A percentile compares a stretch with the other conserved stretches of the same genome.
phyloP scores from a whole-genome alignment of 306 rosid species.

The Malus sylvestris region DNA sequence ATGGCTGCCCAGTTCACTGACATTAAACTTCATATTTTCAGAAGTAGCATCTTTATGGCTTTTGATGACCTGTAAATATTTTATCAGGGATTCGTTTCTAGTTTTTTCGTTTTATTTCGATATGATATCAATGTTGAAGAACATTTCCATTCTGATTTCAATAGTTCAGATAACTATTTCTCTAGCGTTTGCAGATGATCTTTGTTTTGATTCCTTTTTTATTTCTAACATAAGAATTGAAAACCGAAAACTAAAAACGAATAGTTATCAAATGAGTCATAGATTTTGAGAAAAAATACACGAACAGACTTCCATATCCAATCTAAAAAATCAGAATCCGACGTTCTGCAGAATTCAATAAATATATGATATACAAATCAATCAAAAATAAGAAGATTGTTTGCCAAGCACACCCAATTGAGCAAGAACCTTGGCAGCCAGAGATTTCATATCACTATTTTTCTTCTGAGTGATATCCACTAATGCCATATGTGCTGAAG shows the following conservation, averaged over 20 bases:
- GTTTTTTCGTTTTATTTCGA: not conserved
- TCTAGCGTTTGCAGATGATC: not conserved
- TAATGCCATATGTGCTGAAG: slow-evolving; percentile 38
- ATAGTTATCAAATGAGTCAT: no score
- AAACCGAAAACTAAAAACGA: not conserved
- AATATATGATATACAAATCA: not conserved
- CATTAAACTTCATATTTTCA: not conserved
- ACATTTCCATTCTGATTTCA: not conserved
- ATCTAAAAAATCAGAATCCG: no score
- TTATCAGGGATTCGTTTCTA: not conserved
- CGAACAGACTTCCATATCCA: not conserved
- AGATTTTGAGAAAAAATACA: not conserved
- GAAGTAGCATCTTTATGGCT: not conserved
- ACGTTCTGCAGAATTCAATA: no score
- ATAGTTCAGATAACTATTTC: not conserved
- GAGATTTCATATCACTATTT: slow-evolving; percentile 39
- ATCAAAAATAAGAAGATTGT: slow-evolving; percentile 56
- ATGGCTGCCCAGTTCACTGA: slow-evolving; percentile 44
- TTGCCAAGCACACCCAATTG: slow-evolving; percentile 44
- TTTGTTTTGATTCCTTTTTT: not conserved
- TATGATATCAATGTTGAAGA: not conserved
- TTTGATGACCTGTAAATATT: not conserved
- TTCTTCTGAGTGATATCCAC: slow-evolving; percentile 50
- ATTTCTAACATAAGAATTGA: no score
- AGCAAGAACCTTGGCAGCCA: slow-evolving; percentile 53